Conservation (phyloP, 192 early-diverging fungal genomes). For the Dissophora globulifera region DNA sequence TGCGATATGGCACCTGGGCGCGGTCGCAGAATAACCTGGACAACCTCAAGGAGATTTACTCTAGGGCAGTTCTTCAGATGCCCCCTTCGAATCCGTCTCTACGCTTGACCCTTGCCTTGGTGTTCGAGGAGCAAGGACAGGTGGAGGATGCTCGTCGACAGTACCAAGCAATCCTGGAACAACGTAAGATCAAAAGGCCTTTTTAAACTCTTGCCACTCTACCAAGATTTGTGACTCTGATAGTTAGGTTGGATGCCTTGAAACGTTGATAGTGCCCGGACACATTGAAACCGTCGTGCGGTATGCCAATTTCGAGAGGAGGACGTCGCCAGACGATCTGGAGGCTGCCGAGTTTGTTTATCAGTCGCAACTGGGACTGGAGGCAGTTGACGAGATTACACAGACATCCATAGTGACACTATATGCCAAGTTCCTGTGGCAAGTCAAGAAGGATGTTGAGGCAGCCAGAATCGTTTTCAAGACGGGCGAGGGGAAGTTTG, state of each 20-base stretch:
- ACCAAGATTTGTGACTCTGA: too few relatives aligned
- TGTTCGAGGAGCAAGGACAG: conserved; percentile 71
- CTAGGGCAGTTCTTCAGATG: conserved; percentile 64
- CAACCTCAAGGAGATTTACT: conserved; percentile 61
- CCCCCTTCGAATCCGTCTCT: conserved; percentile 65
- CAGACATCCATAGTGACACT: conserved; percentile 65
- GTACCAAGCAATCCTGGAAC: conserved; percentile 64
- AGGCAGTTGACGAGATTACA: conserved; percentile 56
- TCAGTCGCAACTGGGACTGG: conserved; percentile 43
- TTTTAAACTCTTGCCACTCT: too few relatives aligned
- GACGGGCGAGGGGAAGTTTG: conserved; percentile 53
- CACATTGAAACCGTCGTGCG: conserved; percentile 73
- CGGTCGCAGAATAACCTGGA: conserved; percentile 56
- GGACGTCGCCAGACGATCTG: conserved; percentile 58
- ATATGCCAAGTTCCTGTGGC: conserved; percentile 61
- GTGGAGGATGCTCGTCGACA: conserved; percentile 65
- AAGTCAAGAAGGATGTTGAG: conserved; percentile 53
- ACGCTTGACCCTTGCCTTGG: conserved; percentile 67
- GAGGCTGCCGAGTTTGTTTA: conserved; percentile 48
- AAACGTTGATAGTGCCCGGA: conserved; percentile 62
- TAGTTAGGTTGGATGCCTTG: neutral
- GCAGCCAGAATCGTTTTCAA: conserved; percentile 62
- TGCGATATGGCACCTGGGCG: conserved; percentile 72
- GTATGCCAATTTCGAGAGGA: conserved; percentile 72
- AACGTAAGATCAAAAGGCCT: conserved; percentile 64